Evolutionary conservation across 2,329 filamentous ascomycete genomes (phyloP).

Genomic region (Helicocarpus griseus): DNA sequence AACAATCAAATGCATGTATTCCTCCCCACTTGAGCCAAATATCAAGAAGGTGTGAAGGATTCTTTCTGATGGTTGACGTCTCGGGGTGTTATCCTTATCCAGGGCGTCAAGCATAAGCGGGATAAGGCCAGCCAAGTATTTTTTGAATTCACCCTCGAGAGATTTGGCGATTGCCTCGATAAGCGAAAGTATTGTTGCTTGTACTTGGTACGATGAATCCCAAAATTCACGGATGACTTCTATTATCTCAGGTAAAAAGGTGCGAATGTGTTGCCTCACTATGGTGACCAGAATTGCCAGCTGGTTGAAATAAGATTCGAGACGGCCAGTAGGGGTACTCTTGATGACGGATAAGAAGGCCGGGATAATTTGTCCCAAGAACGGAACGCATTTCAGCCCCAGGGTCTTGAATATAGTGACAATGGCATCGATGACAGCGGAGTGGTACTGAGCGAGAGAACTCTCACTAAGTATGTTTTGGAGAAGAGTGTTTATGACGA

Average conservation of each 20-base stretch:
- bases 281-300: conserved; percentile 87
- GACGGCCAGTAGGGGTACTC: conserved; percentile 62
- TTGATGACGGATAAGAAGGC: conserved; percentile 86
- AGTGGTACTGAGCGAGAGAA: conserved; percentile 83
- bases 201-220: conserved; percentile 68
- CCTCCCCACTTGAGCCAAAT: conserved; percentile 89
- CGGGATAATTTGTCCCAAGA: conserved; percentile 86
- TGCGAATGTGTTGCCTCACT: conserved; percentile 90
- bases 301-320: conserved; percentile 97
- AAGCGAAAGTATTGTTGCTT: conserved; percentile 82
- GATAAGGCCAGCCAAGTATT: conserved; percentile 79
- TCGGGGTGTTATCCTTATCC: conserved; percentile 68
- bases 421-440: conserved; percentile 88
- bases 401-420: conserved; percentile 98
- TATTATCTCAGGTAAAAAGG: conserved; percentile 79
- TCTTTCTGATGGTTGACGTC: conserved; percentile 74
- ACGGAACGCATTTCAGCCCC: conserved; percentile 90
- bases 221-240: conserved; percentile 83
- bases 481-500: conserved; percentile 91
- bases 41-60: conserved; percentile 93
- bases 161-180: conserved; percentile 91
- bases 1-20: conserved; percentile 98
- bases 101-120: conserved; percentile 91
- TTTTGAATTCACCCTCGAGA: conserved; percentile 94
- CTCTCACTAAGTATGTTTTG: conserved; percentile 78